These are phyloP conservation scores for Krasilnikovozyma curviuscula DNA, from an alignment of 768 basidiomycete genomes.

Conservation along the genomic window DNA sequence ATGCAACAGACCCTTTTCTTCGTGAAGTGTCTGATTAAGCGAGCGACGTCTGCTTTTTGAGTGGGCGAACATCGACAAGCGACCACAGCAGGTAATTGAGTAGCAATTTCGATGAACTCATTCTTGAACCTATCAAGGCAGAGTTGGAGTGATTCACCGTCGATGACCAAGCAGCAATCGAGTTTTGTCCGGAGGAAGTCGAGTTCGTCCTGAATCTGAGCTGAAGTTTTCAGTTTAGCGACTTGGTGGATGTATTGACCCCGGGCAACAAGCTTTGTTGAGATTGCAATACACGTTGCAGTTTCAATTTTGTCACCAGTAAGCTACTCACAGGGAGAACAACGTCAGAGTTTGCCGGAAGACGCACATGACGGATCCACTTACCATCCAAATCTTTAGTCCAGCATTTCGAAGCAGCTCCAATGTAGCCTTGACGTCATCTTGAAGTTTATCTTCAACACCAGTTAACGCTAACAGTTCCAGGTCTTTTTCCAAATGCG, in stretches of 20 bases:
- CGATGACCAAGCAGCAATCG: conserved; percentile 95
- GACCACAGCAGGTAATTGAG: conserved; percentile 86
- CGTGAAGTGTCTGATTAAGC: conserved; percentile 71
- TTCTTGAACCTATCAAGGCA: conserved; percentile 76
- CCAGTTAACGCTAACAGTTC: conserved; percentile 87
- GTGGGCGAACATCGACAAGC: conserved; percentile 97
- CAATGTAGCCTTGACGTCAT: conserved; percentile 82
- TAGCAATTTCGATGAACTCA: conserved; percentile 90
- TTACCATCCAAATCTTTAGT: conserved; percentile 67
- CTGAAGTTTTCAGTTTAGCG: conserved; percentile 48
- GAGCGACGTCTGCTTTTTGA: conserved; percentile 93
- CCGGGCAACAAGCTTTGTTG: conserved; percentile 82
- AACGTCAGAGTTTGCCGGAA: neutral
- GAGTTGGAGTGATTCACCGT: conserved; percentile 88
- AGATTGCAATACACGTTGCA: conserved; percentile 92
- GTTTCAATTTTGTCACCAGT: conserved; percentile 99
- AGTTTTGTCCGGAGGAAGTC: conserved; percentile 86
- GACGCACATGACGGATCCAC: neutral
- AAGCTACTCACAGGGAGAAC: conserved; percentile 39
- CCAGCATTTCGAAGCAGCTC: conserved; percentile 88
- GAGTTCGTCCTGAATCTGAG: conserved; percentile 65
- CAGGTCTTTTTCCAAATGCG: conserved; percentile 67
- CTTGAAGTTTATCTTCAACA: conserved; percentile 97
- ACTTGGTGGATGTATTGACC: conserved; percentile 97
- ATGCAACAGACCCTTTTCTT: conserved; percentile 96